A percentile compares a stretch with the other conserved stretches of the same genome.
These are phyloP conservation scores for Lathyrus tuberosus DNA, from an alignment of 306 rosid species.

Conservation along the genomic window DNA sequence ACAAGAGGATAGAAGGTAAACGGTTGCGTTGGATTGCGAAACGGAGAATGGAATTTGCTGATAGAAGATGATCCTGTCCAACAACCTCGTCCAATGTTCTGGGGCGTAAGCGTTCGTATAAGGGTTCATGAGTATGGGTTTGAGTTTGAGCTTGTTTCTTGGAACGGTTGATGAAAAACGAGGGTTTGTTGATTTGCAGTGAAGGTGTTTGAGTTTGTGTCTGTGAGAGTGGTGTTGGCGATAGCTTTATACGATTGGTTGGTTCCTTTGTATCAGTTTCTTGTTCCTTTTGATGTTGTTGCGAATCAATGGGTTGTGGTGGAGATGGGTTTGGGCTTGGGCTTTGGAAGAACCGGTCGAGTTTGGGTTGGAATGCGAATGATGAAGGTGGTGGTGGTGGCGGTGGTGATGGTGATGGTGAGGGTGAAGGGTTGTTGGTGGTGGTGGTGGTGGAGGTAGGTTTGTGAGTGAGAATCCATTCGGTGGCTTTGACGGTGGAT, in stretches of 20 bases:
- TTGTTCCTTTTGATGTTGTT: no score
- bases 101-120: no score
- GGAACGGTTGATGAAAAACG: no score
- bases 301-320: no score
- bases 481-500: conserved; percentile 81
- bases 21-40: conserved; percentile 63
- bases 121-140: no score
- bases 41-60: conserved; percentile 63
- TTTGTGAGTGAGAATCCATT: conserved; percentile 76
- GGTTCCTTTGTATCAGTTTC: no score
- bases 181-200: no score
- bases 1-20: conserved; percentile 68
- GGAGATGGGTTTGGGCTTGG: conserved; percentile 45
- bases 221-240: no score
- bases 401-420: background rate
- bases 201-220: no score
- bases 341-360: conserved; percentile 68
- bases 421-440: background rate
- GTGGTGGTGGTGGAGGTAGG: conserved; percentile 3
- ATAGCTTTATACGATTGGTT: no score
- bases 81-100: no score
- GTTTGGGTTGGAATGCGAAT: conserved; percentile 62
- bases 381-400: background rate
- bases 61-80: conserved; percentile 77
- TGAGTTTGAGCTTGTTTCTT: no score